These are phyloP conservation scores for Lasiodiplodia citricola DNA, from an alignment of 2,329 filamentous ascomycete species.

Conservation along the genomic window DNA sequence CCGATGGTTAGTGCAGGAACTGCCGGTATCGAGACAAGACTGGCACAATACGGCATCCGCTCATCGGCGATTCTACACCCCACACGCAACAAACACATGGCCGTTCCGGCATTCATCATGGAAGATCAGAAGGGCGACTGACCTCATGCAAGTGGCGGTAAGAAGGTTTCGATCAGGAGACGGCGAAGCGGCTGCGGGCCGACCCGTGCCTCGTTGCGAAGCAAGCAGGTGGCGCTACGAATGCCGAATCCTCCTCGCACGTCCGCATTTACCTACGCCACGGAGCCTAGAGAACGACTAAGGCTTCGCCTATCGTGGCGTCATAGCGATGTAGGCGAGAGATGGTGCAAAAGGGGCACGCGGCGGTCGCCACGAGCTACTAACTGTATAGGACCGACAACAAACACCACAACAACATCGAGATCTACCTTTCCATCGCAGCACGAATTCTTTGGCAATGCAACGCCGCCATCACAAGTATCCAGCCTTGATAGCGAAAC, in stretches of 20 bases:
- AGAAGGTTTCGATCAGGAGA: not conserved
- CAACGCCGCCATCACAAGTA: not conserved
- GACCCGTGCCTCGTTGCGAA: not conserved
- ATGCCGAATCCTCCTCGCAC: not conserved
- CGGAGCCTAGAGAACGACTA: not conserved
- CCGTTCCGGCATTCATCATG: not conserved
- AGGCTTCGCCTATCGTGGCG: not conserved
- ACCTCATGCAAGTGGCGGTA: not conserved
- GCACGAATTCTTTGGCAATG: not conserved
- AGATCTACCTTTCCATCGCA: not conserved
- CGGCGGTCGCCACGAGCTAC: not conserved
- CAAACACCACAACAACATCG: not conserved
- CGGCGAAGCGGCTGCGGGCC: not conserved
- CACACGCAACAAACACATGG: not conserved
- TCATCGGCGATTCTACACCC: no score
- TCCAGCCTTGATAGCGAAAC: no score
- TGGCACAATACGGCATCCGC: not conserved
- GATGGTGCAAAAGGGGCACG: not conserved
- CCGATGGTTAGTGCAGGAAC: not conserved
- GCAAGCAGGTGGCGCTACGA: not conserved
- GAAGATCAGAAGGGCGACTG: not conserved
- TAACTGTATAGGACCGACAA: not conserved
- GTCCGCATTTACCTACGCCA: not conserved
- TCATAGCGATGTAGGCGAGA: not conserved
- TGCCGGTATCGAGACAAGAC: not conserved